Evolutionary conservation across 1,284 basidiomycete species (phyloP).

Genomic region (Kwoniella shivajii): DNA sequence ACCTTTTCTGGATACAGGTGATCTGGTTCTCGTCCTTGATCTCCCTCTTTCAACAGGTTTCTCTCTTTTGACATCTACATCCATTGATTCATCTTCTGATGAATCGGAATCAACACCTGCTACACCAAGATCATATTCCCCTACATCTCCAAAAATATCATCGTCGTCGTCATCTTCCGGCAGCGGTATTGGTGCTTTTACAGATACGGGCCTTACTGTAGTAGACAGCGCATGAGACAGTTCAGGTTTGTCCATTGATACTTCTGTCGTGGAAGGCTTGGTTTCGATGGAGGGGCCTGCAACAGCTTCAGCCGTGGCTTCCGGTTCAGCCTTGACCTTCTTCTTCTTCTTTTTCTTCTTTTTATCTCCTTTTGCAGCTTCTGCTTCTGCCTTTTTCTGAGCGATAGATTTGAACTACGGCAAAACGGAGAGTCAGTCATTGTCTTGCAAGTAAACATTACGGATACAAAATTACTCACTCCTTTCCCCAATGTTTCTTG

Average conservation of each 20-base stretch:
- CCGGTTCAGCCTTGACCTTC: constrained; percentile 14
- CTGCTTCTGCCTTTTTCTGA: constrained; percentile 36
- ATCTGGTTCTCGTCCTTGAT: constrained; percentile 11
- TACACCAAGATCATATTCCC: constrained; percentile 73
- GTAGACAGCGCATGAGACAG: not conserved
- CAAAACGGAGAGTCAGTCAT: constrained; percentile 19
- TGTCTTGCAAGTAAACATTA: too few relatives aligned
- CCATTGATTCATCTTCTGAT: constrained; percentile 29
- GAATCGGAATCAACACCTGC: constrained; percentile 35
- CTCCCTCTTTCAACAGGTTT: constrained; percentile 7
- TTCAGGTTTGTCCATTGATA: not conserved
- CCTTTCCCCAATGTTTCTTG: constrained; percentile 38
- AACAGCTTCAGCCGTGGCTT: not conserved
- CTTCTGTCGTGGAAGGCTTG: constrained; percentile 1
- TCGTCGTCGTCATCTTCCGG: constrained; percentile 50
- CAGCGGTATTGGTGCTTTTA: constrained; percentile 1
- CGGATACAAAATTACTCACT: too few relatives aligned
- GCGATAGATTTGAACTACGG: constrained; percentile 50
- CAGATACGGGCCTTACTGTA: not conserved
- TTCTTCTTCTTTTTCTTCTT: constrained; percentile 57
- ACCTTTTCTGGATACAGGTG: not conserved
- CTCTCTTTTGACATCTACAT: constrained; percentile 37
- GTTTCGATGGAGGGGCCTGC: not conserved
- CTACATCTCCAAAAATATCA: constrained; percentile 82
- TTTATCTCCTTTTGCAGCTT: constrained; percentile 34